Base-by-base conservation (phyloP, 2,329 filamentous ascomycete genomes). In the Dactylellina haptotyla region DNA sequence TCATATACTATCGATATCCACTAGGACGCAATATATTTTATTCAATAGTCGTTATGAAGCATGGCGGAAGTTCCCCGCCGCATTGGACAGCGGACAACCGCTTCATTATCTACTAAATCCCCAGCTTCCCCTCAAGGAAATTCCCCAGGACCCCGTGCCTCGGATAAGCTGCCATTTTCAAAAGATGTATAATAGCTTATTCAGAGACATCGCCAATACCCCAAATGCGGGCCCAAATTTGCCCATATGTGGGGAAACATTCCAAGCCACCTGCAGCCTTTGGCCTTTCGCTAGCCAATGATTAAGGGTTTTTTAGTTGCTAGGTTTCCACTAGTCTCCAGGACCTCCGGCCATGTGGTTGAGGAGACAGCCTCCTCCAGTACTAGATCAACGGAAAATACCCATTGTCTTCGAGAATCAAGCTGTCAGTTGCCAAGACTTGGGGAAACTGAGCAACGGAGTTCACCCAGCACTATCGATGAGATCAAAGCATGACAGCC, bases 171-270 rank as follows among this genome's bases (percentile, higher is more conserved):
- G 8, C 34, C 34, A 43, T 16, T 12, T 43, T 16, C 18, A 58
- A 28, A 30, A 16, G 4, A 39, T 54, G 50, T 54, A 34, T 54
- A 54, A 54, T 54, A 54, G 50, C 50, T 54, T 43, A 58, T 58
- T 58, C 53, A 34, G 53, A 58, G 20, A 2, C 50, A 58, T 58
- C 53, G 20, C 23, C 34, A 45, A 10, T 39, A 25, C 51, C 51
- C 50, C 28, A 18, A 37, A n/a, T 4, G n/a, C 20, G 4, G 32
- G 18, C 46, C 26, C 25, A 48, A 51, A 30, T 51, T 14, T 28
- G 28, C 30, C 28, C 20, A n/a, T 2, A 41, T 58, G 53, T 58
- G 53, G 53, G 53, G 53, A 58, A 28, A 45, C 18, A 28, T 16
- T 26, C 23, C 37, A 58, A 58, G 37, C 20, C 53, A 58, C 12